Percentiles rank a stretch among this genome's conserved stretches.
Conservation (phyloP, 2,329 filamentous ascomycete genomes). For the Colletotrichum noveboracense region DNA sequence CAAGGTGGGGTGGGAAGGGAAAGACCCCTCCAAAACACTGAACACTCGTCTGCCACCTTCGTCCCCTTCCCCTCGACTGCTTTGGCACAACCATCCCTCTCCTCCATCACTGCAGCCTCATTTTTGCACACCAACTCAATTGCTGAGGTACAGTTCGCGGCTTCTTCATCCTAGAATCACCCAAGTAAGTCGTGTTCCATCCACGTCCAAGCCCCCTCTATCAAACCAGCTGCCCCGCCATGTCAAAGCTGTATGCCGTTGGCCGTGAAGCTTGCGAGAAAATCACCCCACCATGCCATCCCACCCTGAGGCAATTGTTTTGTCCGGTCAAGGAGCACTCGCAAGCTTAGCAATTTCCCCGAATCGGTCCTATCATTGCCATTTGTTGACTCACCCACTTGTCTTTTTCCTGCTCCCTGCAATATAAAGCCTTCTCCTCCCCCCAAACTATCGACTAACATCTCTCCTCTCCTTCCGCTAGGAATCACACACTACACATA, state of each 20-base stretch:
- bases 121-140: neutral
- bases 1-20: constrained; percentile 11
- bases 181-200: neutral
- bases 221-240: neutral
- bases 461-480: neutral
- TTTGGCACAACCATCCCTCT: neutral
- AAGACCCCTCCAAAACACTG: constrained; percentile 20
- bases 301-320: constrained; percentile 23
- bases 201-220: neutral
- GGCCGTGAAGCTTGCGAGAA: constrained; percentile 6
- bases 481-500: constrained; percentile 9
- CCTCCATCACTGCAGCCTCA: neutral
- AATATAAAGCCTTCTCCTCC: constrained; percentile 20
- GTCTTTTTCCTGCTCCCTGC: constrained; percentile 6
- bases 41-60: constrained; percentile 3
- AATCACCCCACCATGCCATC: constrained; percentile 22
- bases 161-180: neutral
- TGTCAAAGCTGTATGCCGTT: neutral
- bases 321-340: constrained; percentile 19
- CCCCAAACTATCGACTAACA: neutral
- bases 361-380: constrained; percentile 19
- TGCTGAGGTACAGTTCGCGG: neutral
- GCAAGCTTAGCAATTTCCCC: constrained; percentile 21
- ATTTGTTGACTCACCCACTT: constrained; percentile 22
- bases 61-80: neutral